Base-by-base conservation (phyloP, 2,329 filamentous ascomycete species). In the Cladosporium sp. region DNA sequence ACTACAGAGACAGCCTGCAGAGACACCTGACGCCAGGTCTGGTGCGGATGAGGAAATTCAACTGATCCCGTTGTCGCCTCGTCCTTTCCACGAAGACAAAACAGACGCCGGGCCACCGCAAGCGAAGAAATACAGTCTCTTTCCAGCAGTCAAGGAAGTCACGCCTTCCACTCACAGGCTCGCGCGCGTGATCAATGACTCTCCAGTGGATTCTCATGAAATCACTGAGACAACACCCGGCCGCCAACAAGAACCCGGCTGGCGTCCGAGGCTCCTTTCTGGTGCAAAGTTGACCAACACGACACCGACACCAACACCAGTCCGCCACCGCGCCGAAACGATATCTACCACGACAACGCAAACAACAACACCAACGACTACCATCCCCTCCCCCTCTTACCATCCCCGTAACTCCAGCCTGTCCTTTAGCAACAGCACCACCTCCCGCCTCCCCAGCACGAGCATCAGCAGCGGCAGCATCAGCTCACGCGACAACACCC, bases 401-500 rank as follows among this genome's bases (percentile, higher is more conserved):
- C 69, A 70, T 1, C 73, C 69, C 1, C 67, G 71, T 18, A 73
- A 75, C 60, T 68, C 72, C 50, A 72, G 68, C 62, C 56, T 72
- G 8, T 66, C 71, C n/a, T 67, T 62, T 52, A 49, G 49, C 33
- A 62, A 40, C 14, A 26, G n/a, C 33, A 62, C 28, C 14, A 26
- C 33, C 5, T 35, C 49, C 21, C 60, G 49, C 29, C 33, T 62
- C 14, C 49, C 49, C 28, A 73, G 72, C 21, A 29, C 69, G 21
- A 69, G 71, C 21, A 72, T 70, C 35, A 67, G 73, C 31, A 72
- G 71, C 63, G 71, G 72, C 58, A 74, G 72, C 69, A 65, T 69
- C 50, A 69, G 56, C 64, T 70, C 69, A 28, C 64, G 12, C 59
- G 64, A 23, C 55, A 63, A 49, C 61, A 65, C 53, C 50, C 49